Evolutionary conservation across 345 rosid species (phyloP), one percentile per base, ranked within the genome.

Genomic region (Salix udensis): DNA sequence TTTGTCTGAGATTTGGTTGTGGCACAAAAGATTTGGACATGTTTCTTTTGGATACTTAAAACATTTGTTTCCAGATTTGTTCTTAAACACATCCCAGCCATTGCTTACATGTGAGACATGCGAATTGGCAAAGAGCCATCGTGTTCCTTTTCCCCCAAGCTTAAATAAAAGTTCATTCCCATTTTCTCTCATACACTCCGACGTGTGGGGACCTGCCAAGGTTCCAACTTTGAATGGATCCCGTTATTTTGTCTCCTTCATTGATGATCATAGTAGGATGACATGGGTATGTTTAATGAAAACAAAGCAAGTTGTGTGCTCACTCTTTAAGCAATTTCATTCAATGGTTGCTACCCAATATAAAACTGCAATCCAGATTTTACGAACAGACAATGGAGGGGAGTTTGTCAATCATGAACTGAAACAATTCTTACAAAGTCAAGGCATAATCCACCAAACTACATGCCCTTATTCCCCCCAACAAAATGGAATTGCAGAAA

Each of bases 41-140:
- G 1, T 67, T 61, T 36, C 52, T 1, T 73, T 61, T 73, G 76
- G 76, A 31, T 61, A 73, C n/a, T 73, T 73, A 7, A 73, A 73
- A 26, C 9, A 40, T 58, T 73, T 73, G 68, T 60, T 58, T 61
- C 28, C 58, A 0, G 1, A 31, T 0, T 37, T 60, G 7, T 62
- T 61, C 5, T 36, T 24, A 14, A 60, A 12, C 6, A 61, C 24
- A 26, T 62, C 69, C 24, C 12, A 16, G 12, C 40, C 53, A 34
- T 60, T 36, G 23, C 9, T 73, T 62, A 73, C 62, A 26, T 73
- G 36, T 42, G 37, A 61, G 24, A 73, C 64, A 2, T 40, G 68
- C 26, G 37, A 36, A 26, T 39, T 64, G 37, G 55, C 40, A 73
- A 73, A 74, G 46, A 73, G 36, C 24, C 76, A 73, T n/a, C 40